Evolutionary conservation across 192 early-diverging fungal genomes (phyloP).

Genomic region (Tieghemiomyces parasiticus): DNA sequence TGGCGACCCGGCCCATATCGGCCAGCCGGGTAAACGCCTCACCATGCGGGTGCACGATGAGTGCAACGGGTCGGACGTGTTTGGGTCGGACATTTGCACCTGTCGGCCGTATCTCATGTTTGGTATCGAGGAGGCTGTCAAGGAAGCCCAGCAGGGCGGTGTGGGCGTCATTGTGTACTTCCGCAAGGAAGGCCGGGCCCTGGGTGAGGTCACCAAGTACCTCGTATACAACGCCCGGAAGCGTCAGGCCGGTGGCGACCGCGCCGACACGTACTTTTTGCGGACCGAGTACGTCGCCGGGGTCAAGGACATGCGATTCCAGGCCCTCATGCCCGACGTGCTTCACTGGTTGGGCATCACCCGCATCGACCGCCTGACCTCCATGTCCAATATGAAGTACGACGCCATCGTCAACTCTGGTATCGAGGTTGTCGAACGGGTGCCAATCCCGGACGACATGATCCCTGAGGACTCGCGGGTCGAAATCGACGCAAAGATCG

Average conservation of each 20-base stretch:
- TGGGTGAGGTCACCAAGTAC: constrained; percentile 95
- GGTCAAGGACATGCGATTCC: constrained; percentile 93
- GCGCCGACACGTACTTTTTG: constrained; percentile 77
- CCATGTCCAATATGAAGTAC: constrained; percentile 81
- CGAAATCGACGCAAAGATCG: constrained; percentile 95
- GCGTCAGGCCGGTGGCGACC: constrained; percentile 69
- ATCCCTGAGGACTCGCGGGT: constrained; percentile 83
- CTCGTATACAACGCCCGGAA: constrained; percentile 91
- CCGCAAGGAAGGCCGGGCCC: constrained; percentile 85
- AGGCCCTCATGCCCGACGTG: constrained; percentile 91
- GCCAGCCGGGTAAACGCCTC: constrained; percentile 67
- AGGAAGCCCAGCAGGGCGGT: constrained; percentile 79
- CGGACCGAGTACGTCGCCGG: constrained; percentile 79
- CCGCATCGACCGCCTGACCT: constrained; percentile 88
- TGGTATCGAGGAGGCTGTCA: constrained; percentile 81
- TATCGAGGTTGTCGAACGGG: constrained; percentile 75
- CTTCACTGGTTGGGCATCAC: constrained; percentile 90
- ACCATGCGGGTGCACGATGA: constrained; percentile 89
- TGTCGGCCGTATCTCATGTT: constrained; percentile 70
- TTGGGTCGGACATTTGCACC: constrained; percentile 76
- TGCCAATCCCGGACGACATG: constrained; percentile 75
- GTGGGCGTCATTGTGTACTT: constrained; percentile 93
- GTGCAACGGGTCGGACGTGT: constrained; percentile 85
- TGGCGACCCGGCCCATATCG: constrained; percentile 64
- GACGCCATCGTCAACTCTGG: constrained; percentile 80